Base-by-base conservation (phyloP, 2,329 filamentous ascomycete genomes). In the Chrysoporthe cubensis region DNA sequence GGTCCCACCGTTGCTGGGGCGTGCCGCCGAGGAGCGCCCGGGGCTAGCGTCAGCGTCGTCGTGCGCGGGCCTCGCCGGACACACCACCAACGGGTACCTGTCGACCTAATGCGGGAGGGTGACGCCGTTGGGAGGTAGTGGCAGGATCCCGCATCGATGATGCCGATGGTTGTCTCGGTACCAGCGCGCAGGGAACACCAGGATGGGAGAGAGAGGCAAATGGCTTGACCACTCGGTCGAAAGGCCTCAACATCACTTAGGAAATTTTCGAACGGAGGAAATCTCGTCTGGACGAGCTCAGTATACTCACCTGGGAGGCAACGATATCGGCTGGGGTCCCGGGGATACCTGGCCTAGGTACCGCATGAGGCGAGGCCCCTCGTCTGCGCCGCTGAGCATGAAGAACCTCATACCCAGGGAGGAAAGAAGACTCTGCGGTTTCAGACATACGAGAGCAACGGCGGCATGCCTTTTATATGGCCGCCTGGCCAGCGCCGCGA, bases 1-100 rank as follows among this genome's bases (percentile, higher is more conserved):
- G 46, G 62, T 60, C 65, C 65, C 68, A 67, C 68, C 61, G 46
- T 58, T 32, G 58, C 65, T 61, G 34, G 62, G 52, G 43, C 59
- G 48, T 65, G 32, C 37, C 68, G 68, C 68, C 68, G 68, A 69
- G 68, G 59, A 69, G 62, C 18, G 26, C 43, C 68, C 68, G 68
- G 61, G 44, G 52, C 62, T 69, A 69, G 46, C 42, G 18, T 37
- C 48, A 63, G 34, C 56, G 26, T 26, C 26, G 26, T 26, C 26
- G 26, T 26, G 26, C 26, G 61, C 62, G 65, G 54, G 40, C 58
- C 26, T 48, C 50, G 58, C 64, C 62, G 62, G 66, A 48, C 52
- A 48, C 50, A 50, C 57, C 56, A 46, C 43, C 7, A n/a, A 52
- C 66, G 68, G 68, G 50, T 43, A 42, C 61, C 65, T 65, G 68